phyloP scores from a whole-genome alignment of 2,329 filamentous ascomycete genomes.

The Colletotrichum australisinense region DNA sequence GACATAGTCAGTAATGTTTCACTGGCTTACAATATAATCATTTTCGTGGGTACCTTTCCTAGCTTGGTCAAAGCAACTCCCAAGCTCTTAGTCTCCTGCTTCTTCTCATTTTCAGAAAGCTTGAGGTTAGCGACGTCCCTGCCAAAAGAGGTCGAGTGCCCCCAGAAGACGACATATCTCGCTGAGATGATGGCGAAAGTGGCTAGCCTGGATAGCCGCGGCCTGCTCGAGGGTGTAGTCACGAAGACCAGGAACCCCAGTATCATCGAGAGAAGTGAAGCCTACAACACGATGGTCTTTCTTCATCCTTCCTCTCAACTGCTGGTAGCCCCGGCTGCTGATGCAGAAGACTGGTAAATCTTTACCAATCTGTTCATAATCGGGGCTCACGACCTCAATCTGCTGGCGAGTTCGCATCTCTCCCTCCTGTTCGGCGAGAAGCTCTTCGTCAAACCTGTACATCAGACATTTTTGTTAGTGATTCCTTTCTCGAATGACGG shows the following conservation, averaged over 20 bases:
- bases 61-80: background rate
- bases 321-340: conserved; percentile 71
- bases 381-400: conserved; percentile 54
- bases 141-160: conserved; percentile 17
- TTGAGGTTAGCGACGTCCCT: background rate
- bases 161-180: background rate
- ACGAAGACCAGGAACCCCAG: conserved; percentile 69
- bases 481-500: too few species aligned
- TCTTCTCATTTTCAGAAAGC: background rate
- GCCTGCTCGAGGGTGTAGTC: conserved; percentile 70
- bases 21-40: background rate
- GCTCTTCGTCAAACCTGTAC: conserved; percentile 21
- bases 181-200: conserved; percentile 3
- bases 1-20: background rate
- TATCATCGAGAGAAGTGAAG: conserved; percentile 64
- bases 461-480: background rate
- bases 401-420: background rate
- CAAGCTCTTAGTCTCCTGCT: background rate
- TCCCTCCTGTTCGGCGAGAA: background rate
- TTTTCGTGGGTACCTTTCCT: background rate
- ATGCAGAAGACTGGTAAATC: conserved; percentile 74
- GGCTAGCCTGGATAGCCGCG: conserved; percentile 41
- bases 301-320: conserved; percentile 64
- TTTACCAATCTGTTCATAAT: conserved; percentile 68
- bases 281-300: conserved; percentile 64